Evolutionary conservation across 2,329 filamentous ascomycete genomes (phyloP).

Genomic region (Pseudogymnoascus sp.): DNA sequence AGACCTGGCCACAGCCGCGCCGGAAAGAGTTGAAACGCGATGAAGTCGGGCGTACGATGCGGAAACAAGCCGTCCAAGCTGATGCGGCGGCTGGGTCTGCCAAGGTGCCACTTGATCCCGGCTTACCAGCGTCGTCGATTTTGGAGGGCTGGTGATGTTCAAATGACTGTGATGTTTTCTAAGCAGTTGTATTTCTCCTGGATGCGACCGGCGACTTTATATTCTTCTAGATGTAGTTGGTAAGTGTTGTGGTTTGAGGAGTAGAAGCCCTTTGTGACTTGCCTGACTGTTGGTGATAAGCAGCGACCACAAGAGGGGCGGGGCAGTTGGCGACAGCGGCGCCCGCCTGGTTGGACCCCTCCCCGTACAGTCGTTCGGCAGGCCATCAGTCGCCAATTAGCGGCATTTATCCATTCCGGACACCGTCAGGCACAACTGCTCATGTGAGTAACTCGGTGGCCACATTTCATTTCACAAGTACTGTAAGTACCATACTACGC

Average conservation of each 20-base stretch:
- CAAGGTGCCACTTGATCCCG: slow-evolving; percentile 6
- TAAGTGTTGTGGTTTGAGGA: neutral
- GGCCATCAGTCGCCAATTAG: neutral
- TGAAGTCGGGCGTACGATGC: neutral
- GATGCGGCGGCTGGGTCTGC: slow-evolving; percentile 2
- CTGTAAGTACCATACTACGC: neutral
- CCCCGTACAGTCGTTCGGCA: neutral
- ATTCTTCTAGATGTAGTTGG: neutral
- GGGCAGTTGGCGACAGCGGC: slow-evolving; percentile 5
- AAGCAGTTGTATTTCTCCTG: neutral
- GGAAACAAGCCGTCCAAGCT: neutral
- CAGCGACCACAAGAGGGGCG: neutral
- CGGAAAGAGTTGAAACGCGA: neutral
- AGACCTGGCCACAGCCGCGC: neutral
- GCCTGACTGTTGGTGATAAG: neutral
- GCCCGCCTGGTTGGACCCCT: slow-evolving; percentile 3
- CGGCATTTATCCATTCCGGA: neutral
- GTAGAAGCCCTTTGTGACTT: neutral
- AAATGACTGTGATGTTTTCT: neutral
- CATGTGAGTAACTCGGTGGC: slow-evolving; percentile 6
- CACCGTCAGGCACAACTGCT: slow-evolving; percentile 2
- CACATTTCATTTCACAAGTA: neutral
- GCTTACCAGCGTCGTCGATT: slow-evolving; percentile 1
- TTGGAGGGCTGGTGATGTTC: neutral
- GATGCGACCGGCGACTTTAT: slow-evolving; percentile 6